Evolutionary conservation across 345 rosid genomes (phyloP).

Genomic region (Acer negundo): DNA sequence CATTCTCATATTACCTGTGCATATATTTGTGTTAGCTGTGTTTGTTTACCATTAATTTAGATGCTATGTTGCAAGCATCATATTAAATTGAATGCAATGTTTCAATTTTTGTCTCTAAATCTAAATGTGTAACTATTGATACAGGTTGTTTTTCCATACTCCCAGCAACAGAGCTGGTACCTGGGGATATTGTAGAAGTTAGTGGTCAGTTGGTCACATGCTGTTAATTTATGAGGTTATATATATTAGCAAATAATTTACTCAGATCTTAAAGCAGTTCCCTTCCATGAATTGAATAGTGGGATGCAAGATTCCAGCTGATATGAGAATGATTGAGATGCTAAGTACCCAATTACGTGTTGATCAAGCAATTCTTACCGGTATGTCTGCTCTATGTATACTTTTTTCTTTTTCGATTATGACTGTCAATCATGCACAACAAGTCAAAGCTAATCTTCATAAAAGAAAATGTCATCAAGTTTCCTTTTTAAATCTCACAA

Average conservation of each 20-base stretch:
- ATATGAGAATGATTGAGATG: conserved; percentile 96
- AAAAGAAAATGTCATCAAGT: not conserved
- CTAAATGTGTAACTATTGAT: conserved; percentile 14
- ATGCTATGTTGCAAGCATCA: not conserved
- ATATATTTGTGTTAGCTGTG: not conserved
- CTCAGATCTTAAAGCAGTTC: conserved; percentile 17
- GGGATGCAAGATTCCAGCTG: conserved; percentile 99
- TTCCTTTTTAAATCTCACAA: conserved; percentile 1
- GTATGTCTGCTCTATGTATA: conserved; percentile 37
- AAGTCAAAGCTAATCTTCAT: conserved; percentile 1
- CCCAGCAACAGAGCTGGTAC: conserved; percentile 93
- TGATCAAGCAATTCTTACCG: conserved; percentile 99
- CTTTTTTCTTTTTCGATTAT: not conserved
- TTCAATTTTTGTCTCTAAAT: not conserved
- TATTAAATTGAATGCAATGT: not conserved
- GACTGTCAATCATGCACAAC: not conserved
- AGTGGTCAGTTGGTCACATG: conserved; percentile 52
- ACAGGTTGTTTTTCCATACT: conserved; percentile 97
- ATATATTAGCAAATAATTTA: not conserved
- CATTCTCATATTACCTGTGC: conserved; percentile 19
- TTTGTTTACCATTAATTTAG: not conserved
- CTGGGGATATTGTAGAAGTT: conserved; percentile 97
- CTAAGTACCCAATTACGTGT: conserved; percentile 82
- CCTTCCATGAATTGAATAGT: conserved; percentile 42
- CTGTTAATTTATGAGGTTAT: conserved; percentile 8